Conservation (phyloP, 345 rosid genomes). For the Euphorbia peplus region DNA sequence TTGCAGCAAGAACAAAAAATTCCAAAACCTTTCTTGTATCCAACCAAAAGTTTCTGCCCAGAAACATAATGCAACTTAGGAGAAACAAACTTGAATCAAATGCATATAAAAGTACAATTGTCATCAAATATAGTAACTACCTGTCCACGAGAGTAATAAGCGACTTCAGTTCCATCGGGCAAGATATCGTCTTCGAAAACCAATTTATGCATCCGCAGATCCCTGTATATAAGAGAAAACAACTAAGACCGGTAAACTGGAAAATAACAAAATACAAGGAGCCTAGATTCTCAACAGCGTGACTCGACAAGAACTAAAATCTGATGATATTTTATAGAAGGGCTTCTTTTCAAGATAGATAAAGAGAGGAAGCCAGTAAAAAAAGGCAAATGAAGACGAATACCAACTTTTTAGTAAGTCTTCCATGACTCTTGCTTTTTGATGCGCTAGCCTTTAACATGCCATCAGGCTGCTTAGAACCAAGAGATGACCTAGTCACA, state of each 20-base stretch:
- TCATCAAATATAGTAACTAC: conserved; percentile 36
- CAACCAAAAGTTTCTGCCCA: conserved; percentile 76
- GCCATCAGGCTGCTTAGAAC: conserved; percentile 28
- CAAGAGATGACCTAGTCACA: background rate
- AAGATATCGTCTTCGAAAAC: conserved; percentile 82
- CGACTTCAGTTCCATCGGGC: conserved; percentile 90
- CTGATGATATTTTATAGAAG: background rate
- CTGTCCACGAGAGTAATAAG: conserved; percentile 78
- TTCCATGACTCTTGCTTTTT: conserved; percentile 54
- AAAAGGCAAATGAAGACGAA: conserved; percentile 4
- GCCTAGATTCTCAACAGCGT: conserved; percentile 3
- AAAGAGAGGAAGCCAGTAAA: background rate
- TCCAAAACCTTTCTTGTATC: conserved; percentile 78
- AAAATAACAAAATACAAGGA: conserved; percentile 17
- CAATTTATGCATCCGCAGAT: conserved; percentile 75
- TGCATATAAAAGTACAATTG: conserved; percentile 7
- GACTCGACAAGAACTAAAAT: conserved; percentile 2
- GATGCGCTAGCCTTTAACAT: conserved; percentile 37
- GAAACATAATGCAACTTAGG: conserved; percentile 23
- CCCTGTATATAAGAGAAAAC: conserved; percentile 45
- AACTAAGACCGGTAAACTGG: conserved; percentile 1
- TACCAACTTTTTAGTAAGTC: conserved; percentile 72
- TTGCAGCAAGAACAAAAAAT: conserved; percentile 84
- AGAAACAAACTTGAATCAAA: conserved; percentile 8
- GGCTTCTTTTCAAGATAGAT: too few relatives aligned